Evolutionary conservation across 495 filamentous ascomycete species (phyloP), one percentile per base, ranked within the genome.

Genomic region (Astrothelium macrocarpum): DNA sequence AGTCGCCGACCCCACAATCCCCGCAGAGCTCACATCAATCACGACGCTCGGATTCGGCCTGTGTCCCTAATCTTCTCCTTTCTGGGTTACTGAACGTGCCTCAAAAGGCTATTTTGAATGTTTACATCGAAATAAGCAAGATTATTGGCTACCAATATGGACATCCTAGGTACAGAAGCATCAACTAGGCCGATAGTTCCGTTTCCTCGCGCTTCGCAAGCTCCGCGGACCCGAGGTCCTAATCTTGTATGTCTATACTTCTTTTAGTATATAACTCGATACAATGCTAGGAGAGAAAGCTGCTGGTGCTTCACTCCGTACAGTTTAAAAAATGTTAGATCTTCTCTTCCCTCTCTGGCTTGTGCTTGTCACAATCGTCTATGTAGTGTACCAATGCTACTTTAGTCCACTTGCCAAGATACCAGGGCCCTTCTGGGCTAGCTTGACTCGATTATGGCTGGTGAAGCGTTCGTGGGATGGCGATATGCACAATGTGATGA

Each of bases 341-440:
- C 25, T 56, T 25, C 12, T 56, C 29, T 36, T 60, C 16, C 20
- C 59, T 36, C 11, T 36, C 28, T 36, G 32, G 36, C 61, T 67
- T 4, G 25, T 64, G 32, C 34, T 46, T 1, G 3, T 59, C 36
- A 29, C 53, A 5, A 14, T 68, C 25, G 32, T 25, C 32, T 71
- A 71, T 43, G 46, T 64, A 29, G 12, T 67, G 25, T 71, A 71
- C 43, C 64, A 65, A 46, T 62, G 61, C 14, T 20, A 34, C 53
- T 65, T 68, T 26, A 58, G 53, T 28, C 71, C 72, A 1, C 62
- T 74, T 5, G 63, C 68, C 43, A 59, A 28, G 2, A 67, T 72
- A 20, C 72, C 72, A 0, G 72, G 71, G 3, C 72, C 72, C 0
- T 65, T 72, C 65, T 64, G 43, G 39, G 72, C 72, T 11, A 64